phyloP scores from a whole-genome alignment of 805 yeast species.

The Grigorovia transvaalensis region DNA sequence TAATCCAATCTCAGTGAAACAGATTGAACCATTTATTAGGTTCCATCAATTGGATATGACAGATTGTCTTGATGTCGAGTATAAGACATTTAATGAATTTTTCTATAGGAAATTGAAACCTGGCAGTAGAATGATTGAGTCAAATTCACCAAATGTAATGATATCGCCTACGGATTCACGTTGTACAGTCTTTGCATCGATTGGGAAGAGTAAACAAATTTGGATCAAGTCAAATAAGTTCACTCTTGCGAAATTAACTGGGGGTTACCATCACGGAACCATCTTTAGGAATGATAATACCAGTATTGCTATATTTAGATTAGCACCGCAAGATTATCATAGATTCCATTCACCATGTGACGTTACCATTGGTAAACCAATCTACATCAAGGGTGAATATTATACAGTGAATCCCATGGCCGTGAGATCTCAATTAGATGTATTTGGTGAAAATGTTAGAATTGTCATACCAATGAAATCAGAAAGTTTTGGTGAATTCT shows the following conservation, averaged over 20 bases:
- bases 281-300: slow-evolving; percentile 39
- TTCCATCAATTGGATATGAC: slow-evolving; percentile 72
- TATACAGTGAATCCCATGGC: slow-evolving; percentile 99
- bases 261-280: slow-evolving; percentile 29
- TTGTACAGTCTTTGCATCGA: slow-evolving; percentile 54
- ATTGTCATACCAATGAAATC: slow-evolving; percentile 70
- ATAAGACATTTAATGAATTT: slow-evolving; percentile 74
- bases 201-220: slow-evolving; percentile 52
- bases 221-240: slow-evolving; percentile 89
- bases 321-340: slow-evolving; percentile 97
- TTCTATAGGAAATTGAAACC: slow-evolving; percentile 71
- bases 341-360: slow-evolving; percentile 83
- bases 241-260: slow-evolving; percentile 45
- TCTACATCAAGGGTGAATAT: slow-evolving; percentile 75
- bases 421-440: slow-evolving; percentile 75
- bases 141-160: slow-evolving; percentile 38
- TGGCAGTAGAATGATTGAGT: slow-evolving; percentile 62
- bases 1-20: slow-evolving; percentile 48
- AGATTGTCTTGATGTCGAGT: slow-evolving; percentile 53
- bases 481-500: slow-evolving; percentile 63
- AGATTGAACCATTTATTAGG: slow-evolving; percentile 66
- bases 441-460: slow-evolving; percentile 84
- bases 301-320: slow-evolving; percentile 66
- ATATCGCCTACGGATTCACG: slow-evolving; percentile 86
- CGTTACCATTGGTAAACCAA: slow-evolving; percentile 59